phyloP scores from a whole-genome alignment of 1,284 basidiomycete species.

The Ustilago hordei region DNA sequence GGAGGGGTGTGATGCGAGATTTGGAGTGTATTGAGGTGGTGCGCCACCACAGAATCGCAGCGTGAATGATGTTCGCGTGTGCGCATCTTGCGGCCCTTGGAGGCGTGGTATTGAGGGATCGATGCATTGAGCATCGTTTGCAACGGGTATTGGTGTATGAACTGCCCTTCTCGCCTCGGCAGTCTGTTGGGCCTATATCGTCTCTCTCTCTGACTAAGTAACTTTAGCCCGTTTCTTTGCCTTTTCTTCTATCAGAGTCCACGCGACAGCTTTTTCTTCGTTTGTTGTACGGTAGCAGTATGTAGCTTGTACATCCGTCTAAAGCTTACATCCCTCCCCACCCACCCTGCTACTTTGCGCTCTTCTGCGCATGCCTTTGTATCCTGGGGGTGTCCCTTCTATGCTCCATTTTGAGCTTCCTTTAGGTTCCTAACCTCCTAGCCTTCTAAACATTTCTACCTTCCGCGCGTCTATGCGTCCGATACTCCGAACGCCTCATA shows the following conservation, averaged over 20 bases:
- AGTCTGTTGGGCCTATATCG: no score
- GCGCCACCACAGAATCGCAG: background rate
- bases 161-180: no score
- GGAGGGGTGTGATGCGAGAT: background rate
- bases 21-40: background rate
- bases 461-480: background rate
- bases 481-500: no score
- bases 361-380: background rate
- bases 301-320: background rate
- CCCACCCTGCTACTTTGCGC: constrained; percentile 1
- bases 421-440: background rate
- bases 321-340: background rate
- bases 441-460: background rate
- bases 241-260: background rate
- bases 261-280: background rate
- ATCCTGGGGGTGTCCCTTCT: no score
- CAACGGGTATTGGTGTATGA: no score
- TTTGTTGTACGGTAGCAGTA: background rate
- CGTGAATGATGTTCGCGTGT: background rate
- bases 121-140: background rate
- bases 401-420: background rate
- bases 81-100: background rate
- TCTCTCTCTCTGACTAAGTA: no score
- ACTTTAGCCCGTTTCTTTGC: background rate
- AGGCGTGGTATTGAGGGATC: background rate